Evolutionary conservation across 495 filamentous ascomycete species (phyloP), one percentile per base, ranked within the genome.

Genomic region (Annulohypoxylon bovei): DNA sequence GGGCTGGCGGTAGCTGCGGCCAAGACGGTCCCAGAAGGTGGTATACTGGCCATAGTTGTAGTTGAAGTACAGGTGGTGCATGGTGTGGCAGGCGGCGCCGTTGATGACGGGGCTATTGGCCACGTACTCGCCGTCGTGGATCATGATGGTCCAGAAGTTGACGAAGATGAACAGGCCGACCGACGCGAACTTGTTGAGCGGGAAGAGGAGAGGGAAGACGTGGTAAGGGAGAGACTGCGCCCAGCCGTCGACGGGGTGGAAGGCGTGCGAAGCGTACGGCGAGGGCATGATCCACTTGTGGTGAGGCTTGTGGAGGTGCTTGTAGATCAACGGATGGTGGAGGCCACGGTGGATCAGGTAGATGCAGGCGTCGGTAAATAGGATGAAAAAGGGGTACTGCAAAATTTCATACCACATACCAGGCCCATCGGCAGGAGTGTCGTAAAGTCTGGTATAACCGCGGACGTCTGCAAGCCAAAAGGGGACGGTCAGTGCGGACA

Each of bases 221-320:
- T 98, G 95, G 83, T 98, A 98, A 0, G 95, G 95, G 27, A 97
- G 72, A 73, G 91, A 91, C 83, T 98, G 95, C n/a, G 90, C 85
- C 82, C 89, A 98, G 76, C 95, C 95, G 79, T 98, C 95, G 37
- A 97, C 71, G 0, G 95, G 95, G 83, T 98, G 94, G 87, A 98
- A 98, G 56, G 95, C 95, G 81, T 97, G 91, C 56, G 89, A 91
- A 9, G 95, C 95, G 78, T 86, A 98, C 9, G 95, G 95, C 6
- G 94, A 97, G 4, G 95, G 95, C 93, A 98, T 96, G 81, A 98
- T 97, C 95, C 95, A 98, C 83, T 97, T 97, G 89, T 98, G 95
- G 83, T 98, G 95, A 55, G 93, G 90, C 86, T 98, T 98, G 86
- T 98, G 95, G 20, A 98, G 87, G 50, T 81, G 82, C 83, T 92